Evolutionary conservation across 495 filamentous ascomycete species (phyloP).

Genomic region (Pyronema omphalodes): DNA sequence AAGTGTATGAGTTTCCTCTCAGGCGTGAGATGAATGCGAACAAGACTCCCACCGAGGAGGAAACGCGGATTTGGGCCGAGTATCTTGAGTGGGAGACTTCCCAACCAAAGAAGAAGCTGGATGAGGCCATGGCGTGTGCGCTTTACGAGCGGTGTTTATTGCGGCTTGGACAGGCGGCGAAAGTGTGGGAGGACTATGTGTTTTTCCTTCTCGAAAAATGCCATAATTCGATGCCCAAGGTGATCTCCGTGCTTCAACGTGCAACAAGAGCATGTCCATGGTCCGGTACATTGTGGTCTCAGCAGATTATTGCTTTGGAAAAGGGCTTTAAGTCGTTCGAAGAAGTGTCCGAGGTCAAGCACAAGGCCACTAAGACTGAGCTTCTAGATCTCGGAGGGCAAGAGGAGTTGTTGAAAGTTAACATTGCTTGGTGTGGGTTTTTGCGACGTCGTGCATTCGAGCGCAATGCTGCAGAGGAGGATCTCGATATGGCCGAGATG

Average conservation of each 20-base stretch:
- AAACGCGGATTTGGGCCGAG: constrained; percentile 30
- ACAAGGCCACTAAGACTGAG: constrained; percentile 68
- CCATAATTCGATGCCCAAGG: constrained; percentile 22
- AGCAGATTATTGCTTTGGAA: constrained; percentile 69
- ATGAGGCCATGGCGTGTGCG: constrained; percentile 30
- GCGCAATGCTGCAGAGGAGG: constrained; percentile 61
- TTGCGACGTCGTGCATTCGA: constrained; percentile 67
- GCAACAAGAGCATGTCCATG: constrained; percentile 79
- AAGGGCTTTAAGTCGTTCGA: constrained; percentile 50
- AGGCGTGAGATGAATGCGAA: constrained; percentile 34
- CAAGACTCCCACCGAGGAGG: constrained; percentile 28
- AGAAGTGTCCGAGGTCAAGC: constrained; percentile 77
- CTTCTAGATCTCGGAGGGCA: constrained; percentile 54
- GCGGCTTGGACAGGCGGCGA: constrained; percentile 46
- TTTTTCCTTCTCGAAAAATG: constrained; percentile 23
- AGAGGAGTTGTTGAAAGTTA: constrained; percentile 72
- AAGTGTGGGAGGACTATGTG: constrained; percentile 21
- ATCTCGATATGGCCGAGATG: constrained; percentile 78
- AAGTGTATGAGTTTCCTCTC: constrained; percentile 52
- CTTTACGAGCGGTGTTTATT: constrained; percentile 47
- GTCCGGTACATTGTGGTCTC: constrained; percentile 79
- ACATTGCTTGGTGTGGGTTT: constrained; percentile 83
- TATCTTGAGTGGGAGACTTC: constrained; percentile 73
- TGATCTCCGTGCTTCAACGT: constrained; percentile 42
- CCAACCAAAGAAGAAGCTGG: constrained; percentile 34